phyloP scores from a whole-genome alignment of 108 stramenopile species.

The Schizochytrium sp. region DNA sequence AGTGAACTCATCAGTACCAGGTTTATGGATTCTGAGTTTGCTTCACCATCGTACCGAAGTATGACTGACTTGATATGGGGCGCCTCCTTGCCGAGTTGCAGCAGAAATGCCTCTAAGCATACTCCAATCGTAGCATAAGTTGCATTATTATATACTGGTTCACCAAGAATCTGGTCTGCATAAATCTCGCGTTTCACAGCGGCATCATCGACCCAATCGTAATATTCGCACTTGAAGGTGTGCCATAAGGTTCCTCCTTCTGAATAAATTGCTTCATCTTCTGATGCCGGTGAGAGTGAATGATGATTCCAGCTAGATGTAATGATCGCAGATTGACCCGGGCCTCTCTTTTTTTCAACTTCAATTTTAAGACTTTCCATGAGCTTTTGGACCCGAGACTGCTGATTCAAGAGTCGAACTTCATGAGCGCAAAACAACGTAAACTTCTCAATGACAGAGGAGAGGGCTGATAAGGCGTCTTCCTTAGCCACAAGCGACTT shows the following conservation, averaged over 20 bases:
- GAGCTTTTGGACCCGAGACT: neutral
- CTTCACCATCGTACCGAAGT: neutral
- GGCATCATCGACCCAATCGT: neutral
- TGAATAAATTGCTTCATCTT: neutral
- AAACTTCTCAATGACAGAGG: neutral
- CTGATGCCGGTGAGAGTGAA: neutral
- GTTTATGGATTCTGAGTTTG: neutral
- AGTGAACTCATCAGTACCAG: neutral
- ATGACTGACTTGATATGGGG: constrained; percentile 5
- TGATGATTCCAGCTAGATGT: neutral
- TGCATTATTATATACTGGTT: neutral
- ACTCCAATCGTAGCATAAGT: neutral
- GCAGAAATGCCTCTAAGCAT: neutral
- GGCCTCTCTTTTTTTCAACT: neutral
- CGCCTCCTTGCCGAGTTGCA: constrained; percentile 1
- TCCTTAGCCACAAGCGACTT: neutral
- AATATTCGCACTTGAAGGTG: neutral
- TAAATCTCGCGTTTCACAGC: neutral
- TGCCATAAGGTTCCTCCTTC: neutral
- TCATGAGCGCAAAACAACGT: neutral
- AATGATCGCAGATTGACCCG: neutral
- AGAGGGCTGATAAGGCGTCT: neutral
- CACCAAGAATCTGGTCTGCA: neutral
- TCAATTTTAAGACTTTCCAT: neutral
- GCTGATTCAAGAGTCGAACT: neutral